A percentile compares a stretch with the other conserved stretches of the same genome.
These are phyloP conservation scores for Leishmania tarentolae DNA, from an alignment of 208 protist genomes.

Conservation along the genomic window DNA sequence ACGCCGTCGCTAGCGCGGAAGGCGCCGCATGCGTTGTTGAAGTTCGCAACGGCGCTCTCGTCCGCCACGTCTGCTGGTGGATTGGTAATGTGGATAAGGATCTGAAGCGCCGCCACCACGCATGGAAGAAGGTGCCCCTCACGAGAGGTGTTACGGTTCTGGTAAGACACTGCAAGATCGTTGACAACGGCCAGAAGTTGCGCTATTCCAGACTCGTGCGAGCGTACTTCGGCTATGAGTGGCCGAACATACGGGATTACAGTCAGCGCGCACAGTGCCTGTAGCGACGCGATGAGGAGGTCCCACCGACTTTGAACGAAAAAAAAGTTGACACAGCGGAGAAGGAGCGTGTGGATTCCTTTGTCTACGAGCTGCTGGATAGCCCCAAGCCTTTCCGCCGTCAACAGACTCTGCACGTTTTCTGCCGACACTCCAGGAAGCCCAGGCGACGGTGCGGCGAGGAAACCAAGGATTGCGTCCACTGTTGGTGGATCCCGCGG, in stretches of 20 bases:
- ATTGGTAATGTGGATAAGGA: constrained; percentile 71
- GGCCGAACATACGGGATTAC: constrained; percentile 76
- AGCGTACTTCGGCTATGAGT: constrained; percentile 63
- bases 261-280: constrained; percentile 71
- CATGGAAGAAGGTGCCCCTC: constrained; percentile 78
- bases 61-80: constrained; percentile 69
- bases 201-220: constrained; percentile 74
- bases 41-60: constrained; percentile 61
- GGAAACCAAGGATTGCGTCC: constrained; percentile 70
- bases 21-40: constrained; percentile 68
- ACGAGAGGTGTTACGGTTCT: constrained; percentile 64
- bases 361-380: constrained; percentile 67
- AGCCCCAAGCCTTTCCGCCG: constrained; percentile 51
- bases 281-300: constrained; percentile 68
- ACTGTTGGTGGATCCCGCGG: constrained; percentile 71
- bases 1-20: constrained; percentile 81
- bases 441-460: constrained; percentile 50
- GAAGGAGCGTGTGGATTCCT: constrained; percentile 67
- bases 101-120: constrained; percentile 67
- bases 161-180: constrained; percentile 62
- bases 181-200: constrained; percentile 79
- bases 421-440: constrained; percentile 72
- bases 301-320: constrained; percentile 83
- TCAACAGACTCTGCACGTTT: constrained; percentile 80
- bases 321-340: constrained; percentile 79